phyloP scores from a whole-genome alignment of 2,329 filamentous ascomycete species.

The Aspergillus persii region DNA sequence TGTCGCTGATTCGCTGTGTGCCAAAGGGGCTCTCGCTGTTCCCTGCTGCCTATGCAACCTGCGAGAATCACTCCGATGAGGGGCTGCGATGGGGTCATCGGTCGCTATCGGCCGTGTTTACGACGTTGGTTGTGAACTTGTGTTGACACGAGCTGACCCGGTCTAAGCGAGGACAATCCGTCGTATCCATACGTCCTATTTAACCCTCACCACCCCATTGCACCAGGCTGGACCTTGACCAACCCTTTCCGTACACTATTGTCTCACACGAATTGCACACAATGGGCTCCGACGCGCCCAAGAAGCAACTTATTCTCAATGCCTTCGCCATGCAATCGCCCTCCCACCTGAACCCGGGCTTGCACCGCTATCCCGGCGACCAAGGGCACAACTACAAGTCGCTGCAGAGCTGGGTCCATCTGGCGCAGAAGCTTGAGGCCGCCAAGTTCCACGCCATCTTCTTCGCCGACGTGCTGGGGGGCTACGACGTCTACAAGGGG shows the following conservation, averaged over 20 bases:
- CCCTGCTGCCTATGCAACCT: background rate
- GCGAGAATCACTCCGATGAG: background rate
- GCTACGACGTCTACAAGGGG: constrained; percentile 48
- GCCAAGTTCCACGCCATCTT: constrained; percentile 53
- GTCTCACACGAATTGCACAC: background rate
- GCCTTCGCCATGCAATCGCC: constrained; percentile 50
- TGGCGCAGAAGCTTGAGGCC: constrained; percentile 49
- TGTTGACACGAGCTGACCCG: background rate
- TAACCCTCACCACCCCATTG: background rate
- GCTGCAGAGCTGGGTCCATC: constrained; percentile 47
- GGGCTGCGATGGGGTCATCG: background rate
- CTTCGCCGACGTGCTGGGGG: constrained; percentile 50
- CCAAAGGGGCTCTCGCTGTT: background rate
- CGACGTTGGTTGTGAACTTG: background rate
- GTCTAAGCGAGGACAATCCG: background rate
- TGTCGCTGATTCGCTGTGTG: background rate
- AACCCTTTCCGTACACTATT: too few relatives aligned
- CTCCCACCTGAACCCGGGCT: constrained; percentile 47
- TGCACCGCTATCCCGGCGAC: constrained; percentile 37
- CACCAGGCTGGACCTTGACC: too few relatives aligned
- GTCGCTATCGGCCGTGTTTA: background rate
- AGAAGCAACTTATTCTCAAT: constrained; percentile 47
- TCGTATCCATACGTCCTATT: background rate
- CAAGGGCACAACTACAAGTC: constrained; percentile 41
- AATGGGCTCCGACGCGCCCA: background rate